Evolutionary conservation across 1,284 basidiomycete species (phyloP).

Genomic region (Leccinum fuscescens): DNA sequence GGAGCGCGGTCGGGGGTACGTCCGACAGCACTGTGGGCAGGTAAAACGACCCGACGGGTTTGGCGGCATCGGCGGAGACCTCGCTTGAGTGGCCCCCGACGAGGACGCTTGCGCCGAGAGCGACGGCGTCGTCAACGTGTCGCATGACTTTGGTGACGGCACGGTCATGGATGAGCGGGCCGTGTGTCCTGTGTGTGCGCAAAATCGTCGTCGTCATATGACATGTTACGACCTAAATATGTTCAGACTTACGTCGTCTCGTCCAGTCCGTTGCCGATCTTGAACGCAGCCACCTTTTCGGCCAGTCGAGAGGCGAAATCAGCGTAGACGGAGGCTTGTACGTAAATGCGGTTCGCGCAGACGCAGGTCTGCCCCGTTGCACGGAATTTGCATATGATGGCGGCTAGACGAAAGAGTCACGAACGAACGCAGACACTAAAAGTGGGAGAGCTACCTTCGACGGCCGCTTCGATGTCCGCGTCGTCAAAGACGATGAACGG

Average conservation of each 20-base stretch:
- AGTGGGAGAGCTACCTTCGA: conserved; percentile 54
- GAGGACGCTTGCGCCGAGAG: conserved; percentile 83
- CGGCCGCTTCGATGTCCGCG: conserved; percentile 90
- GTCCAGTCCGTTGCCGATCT: conserved; percentile 87
- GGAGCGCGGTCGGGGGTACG: conserved; percentile 65
- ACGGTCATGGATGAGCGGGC: conserved; percentile 87
- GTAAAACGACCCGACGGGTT: conserved; percentile 65
- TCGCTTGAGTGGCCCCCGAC: conserved; percentile 69
- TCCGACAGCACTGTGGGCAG: conserved; percentile 88
- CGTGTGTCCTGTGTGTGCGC: conserved; percentile 67
- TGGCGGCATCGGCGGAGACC: conserved; percentile 34
- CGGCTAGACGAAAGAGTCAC: conserved; percentile 44
- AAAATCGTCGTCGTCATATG: background rate
- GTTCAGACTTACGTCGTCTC: conserved; percentile 59
- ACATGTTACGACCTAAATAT: background rate
- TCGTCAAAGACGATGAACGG: conserved; percentile 98
- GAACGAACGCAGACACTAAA: background rate
- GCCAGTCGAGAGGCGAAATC: conserved; percentile 83
- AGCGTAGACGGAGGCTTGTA: conserved; percentile 82
- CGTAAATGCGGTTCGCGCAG: conserved; percentile 83
- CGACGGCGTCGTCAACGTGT: conserved; percentile 86
- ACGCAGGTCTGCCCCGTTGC: conserved; percentile 89
- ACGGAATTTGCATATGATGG: conserved; percentile 90
- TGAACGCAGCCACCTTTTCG: conserved; percentile 85
- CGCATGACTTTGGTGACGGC: conserved; percentile 85